Conservation (phyloP, 495 filamentous ascomycete species). For the Trichoderma reesei region DNA sequence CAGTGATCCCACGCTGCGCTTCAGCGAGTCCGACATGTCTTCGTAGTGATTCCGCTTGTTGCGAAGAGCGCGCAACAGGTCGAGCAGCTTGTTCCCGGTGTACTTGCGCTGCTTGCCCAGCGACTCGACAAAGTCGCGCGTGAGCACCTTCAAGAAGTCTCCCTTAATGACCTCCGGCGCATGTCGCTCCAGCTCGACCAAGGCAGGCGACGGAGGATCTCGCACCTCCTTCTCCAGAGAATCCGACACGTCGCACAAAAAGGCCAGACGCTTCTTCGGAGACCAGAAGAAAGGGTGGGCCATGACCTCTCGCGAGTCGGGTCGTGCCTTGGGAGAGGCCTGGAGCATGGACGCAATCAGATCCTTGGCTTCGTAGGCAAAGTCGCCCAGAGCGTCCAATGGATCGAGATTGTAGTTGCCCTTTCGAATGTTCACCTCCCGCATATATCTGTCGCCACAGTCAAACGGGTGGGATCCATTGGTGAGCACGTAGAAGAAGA, state of each 20-base stretch:
- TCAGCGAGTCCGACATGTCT: constrained; percentile 72
- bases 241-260: constrained; percentile 88
- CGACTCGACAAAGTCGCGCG: constrained; percentile 71
- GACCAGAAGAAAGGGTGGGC: constrained; percentile 96
- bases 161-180: constrained; percentile 29
- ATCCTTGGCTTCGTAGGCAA: constrained; percentile 76
- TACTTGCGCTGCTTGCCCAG: constrained; percentile 95
- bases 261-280: constrained; percentile 72
- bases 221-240: constrained; percentile 86
- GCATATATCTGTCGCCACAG: constrained; percentile 83
- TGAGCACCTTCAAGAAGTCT: constrained; percentile 71
- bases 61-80: constrained; percentile 79
- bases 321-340: constrained; percentile 57
- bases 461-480: constrained; percentile 90
- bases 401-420: constrained; percentile 63
- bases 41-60: constrained; percentile 96
- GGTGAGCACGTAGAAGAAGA: constrained; percentile 94
- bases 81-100: constrained; percentile 68
- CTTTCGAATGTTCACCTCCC: constrained; percentile 93
- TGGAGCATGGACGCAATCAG: constrained; percentile 77
- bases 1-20: constrained; percentile 67
- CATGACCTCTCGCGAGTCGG: constrained; percentile 67
- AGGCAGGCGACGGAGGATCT: constrained; percentile 60
- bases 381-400: constrained; percentile 64
- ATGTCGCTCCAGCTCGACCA: constrained; percentile 47